These are phyloP conservation scores for Calcarisporium arbuscula DNA, from an alignment of 2,329 filamentous ascomycete genomes.

Conservation along the genomic window DNA sequence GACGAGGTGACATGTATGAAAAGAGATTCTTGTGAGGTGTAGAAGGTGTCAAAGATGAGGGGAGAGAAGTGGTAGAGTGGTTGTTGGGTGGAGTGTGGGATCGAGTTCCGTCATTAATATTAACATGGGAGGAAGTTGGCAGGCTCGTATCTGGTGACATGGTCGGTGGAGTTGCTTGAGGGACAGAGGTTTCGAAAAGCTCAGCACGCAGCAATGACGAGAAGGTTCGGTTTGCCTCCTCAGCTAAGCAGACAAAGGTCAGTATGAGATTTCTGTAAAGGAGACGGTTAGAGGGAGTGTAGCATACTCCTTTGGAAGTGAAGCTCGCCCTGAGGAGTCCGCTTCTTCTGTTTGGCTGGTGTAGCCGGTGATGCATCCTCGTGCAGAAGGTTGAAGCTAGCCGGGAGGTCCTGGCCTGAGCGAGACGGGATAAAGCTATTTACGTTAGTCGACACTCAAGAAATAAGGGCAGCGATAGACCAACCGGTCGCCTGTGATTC, in stretches of 20 bases:
- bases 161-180: conserved; percentile 65
- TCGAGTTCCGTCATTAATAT: conserved; percentile 58
- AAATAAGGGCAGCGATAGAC: no score
- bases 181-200: conserved; percentile 84
- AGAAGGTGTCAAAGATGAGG: conserved; percentile 76
- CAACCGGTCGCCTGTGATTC: conserved; percentile 57
- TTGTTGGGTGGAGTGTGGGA: conserved; percentile 76
- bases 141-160: conserved; percentile 53
- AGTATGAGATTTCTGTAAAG: no score
- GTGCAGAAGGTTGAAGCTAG: conserved; percentile 85
- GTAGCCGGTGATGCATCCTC: conserved; percentile 92
- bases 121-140: conserved; percentile 44
- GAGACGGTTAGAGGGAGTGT: conserved; percentile 15
- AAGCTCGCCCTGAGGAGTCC: conserved; percentile 80
- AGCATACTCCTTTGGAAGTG: conserved; percentile 85
- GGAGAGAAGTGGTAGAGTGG: conserved; percentile 52
- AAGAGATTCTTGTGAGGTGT: conserved; percentile 98
- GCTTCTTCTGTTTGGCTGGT: conserved; percentile 77
- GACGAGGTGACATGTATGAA: conserved; percentile 73
- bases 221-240: conserved; percentile 93
- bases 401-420: conserved; percentile 85
- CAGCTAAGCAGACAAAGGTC: conserved; percentile 43
- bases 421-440: conserved; percentile 92
- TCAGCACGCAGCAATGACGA: conserved; percentile 82
- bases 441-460: conserved; percentile 1